Base-by-base conservation (phyloP, 2,329 filamentous ascomycete genomes). In the Epichloe sp. region DNA sequence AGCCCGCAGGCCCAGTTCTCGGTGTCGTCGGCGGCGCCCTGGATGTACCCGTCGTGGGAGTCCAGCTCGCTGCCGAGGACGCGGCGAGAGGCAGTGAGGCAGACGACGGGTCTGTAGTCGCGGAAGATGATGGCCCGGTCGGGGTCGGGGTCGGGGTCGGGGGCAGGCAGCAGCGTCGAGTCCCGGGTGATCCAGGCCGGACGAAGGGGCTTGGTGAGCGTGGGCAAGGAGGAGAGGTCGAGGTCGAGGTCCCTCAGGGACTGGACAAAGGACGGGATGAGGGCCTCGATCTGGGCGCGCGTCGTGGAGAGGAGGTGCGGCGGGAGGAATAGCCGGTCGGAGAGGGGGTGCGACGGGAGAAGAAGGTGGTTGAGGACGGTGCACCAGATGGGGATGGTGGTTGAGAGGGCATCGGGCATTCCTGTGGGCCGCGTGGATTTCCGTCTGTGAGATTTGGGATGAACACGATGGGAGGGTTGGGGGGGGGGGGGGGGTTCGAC, bases 351-450 rank as follows among this genome's bases (percentile, higher is more conserved):
- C 19, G 73, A 68, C 0, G 86, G 84, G 63, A 95, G 95, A 4
- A 97, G 71, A 3, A 81, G 72, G 45, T 78, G 75, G 67, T 97
- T 97, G 59, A 96, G 68, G 17, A 96, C 87, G 55, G 84, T 80
- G 66, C 86, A 90, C 93, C 93, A 98, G 55, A 95, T 86, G 2
- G 93, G 91, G 26, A 97, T 75, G 0, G 93, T 97, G 67, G 95
- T 96, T 59, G 86, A 88, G 17, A 98, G 76, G 15, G 93, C 90
- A 69, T 98, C 93, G 1, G 93, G 91, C 82, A 97, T 95, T 59
- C 79, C 82, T 85, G 56, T 44, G 10, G 12, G 17, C 5, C 21
- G 5, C 5, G 23, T 52, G 23, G 23, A 5, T 31, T 21, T 21
- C 19, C 19, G 7, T 26, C 23, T 26, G 37, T 43, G 45, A 35